These are phyloP conservation scores for Nitzschia sp. DNA, from an alignment of 108 stramenopile genomes.

Conservation along the genomic window DNA sequence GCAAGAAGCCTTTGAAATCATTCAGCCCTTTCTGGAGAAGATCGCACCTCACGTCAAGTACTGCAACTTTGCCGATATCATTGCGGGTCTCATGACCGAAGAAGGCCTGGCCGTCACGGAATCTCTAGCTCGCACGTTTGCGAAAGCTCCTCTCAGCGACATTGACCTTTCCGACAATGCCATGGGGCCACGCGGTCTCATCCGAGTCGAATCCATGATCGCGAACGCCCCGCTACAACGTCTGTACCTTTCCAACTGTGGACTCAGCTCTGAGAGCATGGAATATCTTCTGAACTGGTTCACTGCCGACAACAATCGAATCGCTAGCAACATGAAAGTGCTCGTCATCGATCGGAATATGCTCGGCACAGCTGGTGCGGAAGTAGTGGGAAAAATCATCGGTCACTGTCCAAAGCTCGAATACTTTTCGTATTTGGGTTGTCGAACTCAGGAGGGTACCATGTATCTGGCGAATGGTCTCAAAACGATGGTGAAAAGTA, in stretches of 20 bases:
- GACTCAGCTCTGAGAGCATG: slow-evolving; percentile 29
- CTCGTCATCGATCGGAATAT: slow-evolving; percentile 30
- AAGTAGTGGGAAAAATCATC: slow-evolving; percentile 11
- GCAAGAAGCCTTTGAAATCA: slow-evolving; percentile 3
- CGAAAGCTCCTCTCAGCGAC: slow-evolving; percentile 11
- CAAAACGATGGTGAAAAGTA: slow-evolving; percentile 5
- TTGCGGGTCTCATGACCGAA: slow-evolving; percentile 26
- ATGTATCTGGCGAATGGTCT: slow-evolving; percentile 18
- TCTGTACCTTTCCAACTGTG: slow-evolving; percentile 27
- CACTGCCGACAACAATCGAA: slow-evolving; percentile 5
- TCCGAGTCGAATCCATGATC: slow-evolving; percentile 14
- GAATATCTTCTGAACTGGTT: background rate
- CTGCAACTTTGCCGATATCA: slow-evolving; percentile 30
- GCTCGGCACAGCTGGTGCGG: slow-evolving; percentile 29
- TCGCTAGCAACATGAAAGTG: slow-evolving; percentile 7
- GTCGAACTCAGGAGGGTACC: slow-evolving; percentile 22
- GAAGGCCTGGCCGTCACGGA: slow-evolving; percentile 24
- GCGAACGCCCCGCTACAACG: slow-evolving; percentile 9
- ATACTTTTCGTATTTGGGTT: slow-evolving; percentile 21
- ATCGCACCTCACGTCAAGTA: background rate
- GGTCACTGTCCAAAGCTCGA: slow-evolving; percentile 4
- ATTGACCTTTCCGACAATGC: slow-evolving; percentile 42
- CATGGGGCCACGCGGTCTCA: slow-evolving; percentile 28
- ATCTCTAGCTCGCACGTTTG: slow-evolving; percentile 18
- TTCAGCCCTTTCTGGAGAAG: slow-evolving; percentile 5